Percentiles rank a stretch among this genome's conserved stretches.
These are phyloP conservation scores for Eimeria acervulina DNA, from an alignment of 169 alveolate genomes.

Conservation along the genomic window DNA sequence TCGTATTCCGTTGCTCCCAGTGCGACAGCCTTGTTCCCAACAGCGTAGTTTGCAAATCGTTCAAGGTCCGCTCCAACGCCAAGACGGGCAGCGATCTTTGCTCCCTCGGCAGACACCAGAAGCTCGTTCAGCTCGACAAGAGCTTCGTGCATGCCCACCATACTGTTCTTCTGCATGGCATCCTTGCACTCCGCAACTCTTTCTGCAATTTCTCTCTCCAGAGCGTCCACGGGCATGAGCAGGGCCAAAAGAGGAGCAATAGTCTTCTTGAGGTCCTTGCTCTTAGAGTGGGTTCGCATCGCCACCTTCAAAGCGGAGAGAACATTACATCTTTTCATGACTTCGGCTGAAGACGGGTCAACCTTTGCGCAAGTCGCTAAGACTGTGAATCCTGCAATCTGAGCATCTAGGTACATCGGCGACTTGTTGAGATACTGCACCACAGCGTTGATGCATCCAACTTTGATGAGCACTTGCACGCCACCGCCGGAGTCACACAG, in stretches of 20 bases:
- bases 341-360: slow-evolving; percentile 87
- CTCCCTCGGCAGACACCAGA: slow-evolving; percentile 88
- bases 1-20: slow-evolving; percentile 80
- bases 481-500: slow-evolving; percentile 88
- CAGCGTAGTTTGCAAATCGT: slow-evolving; percentile 58
- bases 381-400: slow-evolving; percentile 91
- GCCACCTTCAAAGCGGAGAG: slow-evolving; percentile 88
- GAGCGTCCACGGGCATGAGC: slow-evolving; percentile 94
- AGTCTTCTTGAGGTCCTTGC: slow-evolving; percentile 90
- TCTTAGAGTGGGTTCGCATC: slow-evolving; percentile 93
- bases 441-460: slow-evolving; percentile 89
- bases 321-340: slow-evolving; percentile 84
- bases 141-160: slow-evolving; percentile 85
- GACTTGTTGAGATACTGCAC: slow-evolving; percentile 90
- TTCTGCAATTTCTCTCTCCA: slow-evolving; percentile 91
- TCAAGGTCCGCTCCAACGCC: slow-evolving; percentile 73
- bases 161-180: slow-evolving; percentile 83
- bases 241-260: slow-evolving; percentile 93
- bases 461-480: slow-evolving; percentile 87
- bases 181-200: slow-evolving; percentile 89
- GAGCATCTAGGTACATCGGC: slow-evolving; percentile 93
- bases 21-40: slow-evolving; percentile 49
- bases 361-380: slow-evolving; percentile 88
- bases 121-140: slow-evolving; percentile 86
- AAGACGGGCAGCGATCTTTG: slow-evolving; percentile 84